Percentiles rank a stretch among this genome's conserved stretches.
Conservation (phyloP, 352 stramenopile species). For the Phytophthora megakarya region DNA sequence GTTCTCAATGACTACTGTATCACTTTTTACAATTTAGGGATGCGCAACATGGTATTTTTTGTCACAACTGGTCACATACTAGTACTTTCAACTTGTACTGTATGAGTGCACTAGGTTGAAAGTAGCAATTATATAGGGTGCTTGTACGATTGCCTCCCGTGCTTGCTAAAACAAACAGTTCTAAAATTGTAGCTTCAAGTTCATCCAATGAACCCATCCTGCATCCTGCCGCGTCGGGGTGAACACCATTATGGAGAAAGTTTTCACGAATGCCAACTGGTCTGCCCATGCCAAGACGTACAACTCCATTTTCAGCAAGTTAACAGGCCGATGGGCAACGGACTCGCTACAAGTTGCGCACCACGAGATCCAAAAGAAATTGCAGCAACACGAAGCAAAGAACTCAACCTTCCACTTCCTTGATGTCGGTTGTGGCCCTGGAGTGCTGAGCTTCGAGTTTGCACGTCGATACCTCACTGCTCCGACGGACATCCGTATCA, state of each 20-base stretch:
- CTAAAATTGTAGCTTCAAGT: too few relatives aligned
- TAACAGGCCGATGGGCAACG: conserved; percentile 28
- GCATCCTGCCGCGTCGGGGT: too few relatives aligned
- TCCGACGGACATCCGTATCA: conserved; percentile 33
- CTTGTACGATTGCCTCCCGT: too few relatives aligned
- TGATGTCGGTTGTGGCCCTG: conserved; percentile 42
- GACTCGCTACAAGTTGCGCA: conserved; percentile 41
- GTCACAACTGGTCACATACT: too few relatives aligned
- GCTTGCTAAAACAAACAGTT: too few relatives aligned
- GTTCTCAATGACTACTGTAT: too few relatives aligned
- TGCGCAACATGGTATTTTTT: too few relatives aligned
- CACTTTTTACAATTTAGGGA: too few relatives aligned
- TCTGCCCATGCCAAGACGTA: conserved; percentile 39
- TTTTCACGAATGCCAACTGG: conserved; percentile 40
- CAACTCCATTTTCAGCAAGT: conserved; percentile 22
- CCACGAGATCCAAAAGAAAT: conserved; percentile 20
- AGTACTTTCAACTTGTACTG: too few relatives aligned
- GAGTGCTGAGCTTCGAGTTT: conserved; percentile 44
- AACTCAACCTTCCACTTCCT: conserved; percentile 35
- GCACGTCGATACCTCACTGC: conserved; percentile 31
- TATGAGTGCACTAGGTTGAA: too few relatives aligned
- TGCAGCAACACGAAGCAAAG: conserved; percentile 31
- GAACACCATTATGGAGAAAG: conserved; percentile 32
- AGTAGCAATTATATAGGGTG: too few relatives aligned
- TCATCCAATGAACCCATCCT: too few relatives aligned